These are phyloP conservation scores for Talaromyces proteolyticus DNA, from an alignment of 495 filamentous ascomycete genomes.

Conservation along the genomic window DNA sequence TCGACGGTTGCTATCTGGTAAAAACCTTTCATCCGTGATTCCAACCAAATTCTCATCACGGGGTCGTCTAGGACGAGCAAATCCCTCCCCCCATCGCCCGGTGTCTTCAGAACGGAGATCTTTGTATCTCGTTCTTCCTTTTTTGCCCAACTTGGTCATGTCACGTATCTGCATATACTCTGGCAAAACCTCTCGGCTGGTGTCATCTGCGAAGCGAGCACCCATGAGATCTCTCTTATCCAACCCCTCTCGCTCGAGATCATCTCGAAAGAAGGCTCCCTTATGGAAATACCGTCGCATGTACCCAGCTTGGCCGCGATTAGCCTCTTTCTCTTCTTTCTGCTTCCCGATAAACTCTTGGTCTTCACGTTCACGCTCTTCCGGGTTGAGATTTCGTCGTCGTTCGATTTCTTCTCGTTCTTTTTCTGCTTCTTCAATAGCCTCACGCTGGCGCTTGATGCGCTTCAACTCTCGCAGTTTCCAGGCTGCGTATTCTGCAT, in stretches of 20 bases:
- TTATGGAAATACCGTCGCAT: conserved; percentile 98
- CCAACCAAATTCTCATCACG: conserved; percentile 31
- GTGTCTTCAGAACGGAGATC: conserved; percentile 93
- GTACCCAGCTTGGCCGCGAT: conserved; percentile 76
- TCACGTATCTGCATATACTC: conserved; percentile 92
- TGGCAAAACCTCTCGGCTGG: conserved; percentile 71
- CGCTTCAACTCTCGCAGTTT: conserved; percentile 87
- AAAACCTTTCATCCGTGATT: conserved; percentile 64
- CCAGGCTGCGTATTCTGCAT: conserved; percentile 88
- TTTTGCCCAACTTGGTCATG: conserved; percentile 88
- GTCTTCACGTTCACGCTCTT: conserved; percentile 86
- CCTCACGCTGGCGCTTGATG: conserved; percentile 76
- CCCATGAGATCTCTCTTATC: conserved; percentile 78
- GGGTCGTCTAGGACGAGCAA: conserved; percentile 30
- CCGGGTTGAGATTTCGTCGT: conserved; percentile 76
- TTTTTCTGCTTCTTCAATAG: conserved; percentile 76
- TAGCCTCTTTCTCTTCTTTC: conserved; percentile 76
- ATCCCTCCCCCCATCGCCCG: conserved; percentile 70
- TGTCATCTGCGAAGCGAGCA: conserved; percentile 69
- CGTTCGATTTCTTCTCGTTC: conserved; percentile 89
- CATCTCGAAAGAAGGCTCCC: conserved; percentile 90
- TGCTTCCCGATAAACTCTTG: conserved; percentile 69
- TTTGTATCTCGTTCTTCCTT: conserved; percentile 83
- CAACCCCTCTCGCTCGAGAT: conserved; percentile 65
- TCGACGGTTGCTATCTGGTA: conserved; percentile 48